These are phyloP conservation scores for Trametes cubensis DNA, from an alignment of 768 basidiomycete species.

Conservation along the genomic window DNA sequence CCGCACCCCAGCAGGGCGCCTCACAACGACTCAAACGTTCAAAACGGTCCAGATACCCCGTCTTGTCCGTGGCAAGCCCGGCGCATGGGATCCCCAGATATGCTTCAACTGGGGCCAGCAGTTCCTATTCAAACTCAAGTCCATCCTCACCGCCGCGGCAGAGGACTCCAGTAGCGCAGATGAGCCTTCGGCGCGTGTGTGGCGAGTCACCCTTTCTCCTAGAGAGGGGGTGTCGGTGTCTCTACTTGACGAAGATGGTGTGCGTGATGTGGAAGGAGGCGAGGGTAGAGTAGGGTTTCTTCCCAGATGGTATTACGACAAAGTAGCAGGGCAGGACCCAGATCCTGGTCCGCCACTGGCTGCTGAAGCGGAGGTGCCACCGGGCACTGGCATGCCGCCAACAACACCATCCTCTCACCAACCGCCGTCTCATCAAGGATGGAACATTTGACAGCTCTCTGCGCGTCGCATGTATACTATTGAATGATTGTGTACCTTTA, in stretches of 20 bases:
- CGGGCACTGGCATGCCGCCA: no score
- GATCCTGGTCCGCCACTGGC: neutral
- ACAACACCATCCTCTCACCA: neutral
- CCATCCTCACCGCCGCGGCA: constrained; percentile 11
- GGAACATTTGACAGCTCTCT: constrained; percentile 8
- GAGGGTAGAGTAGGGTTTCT: constrained; percentile 83
- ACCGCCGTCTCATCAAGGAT: constrained; percentile 4
- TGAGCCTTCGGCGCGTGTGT: constrained; percentile 44
- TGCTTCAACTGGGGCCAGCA: constrained; percentile 75
- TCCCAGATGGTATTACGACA: constrained; percentile 68
- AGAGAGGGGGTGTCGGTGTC: constrained; percentile 55
- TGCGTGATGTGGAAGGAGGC: constrained; percentile 60
- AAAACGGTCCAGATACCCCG: constrained; percentile 81
- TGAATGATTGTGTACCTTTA: neutral
- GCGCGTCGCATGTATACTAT: neutral
- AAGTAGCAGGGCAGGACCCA: constrained; percentile 10
- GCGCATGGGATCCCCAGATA: constrained; percentile 74
- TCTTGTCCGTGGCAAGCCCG: constrained; percentile 70
- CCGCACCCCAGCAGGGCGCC: constrained; percentile 72
- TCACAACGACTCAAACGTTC: constrained; percentile 70
- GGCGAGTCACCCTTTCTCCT: constrained; percentile 72
- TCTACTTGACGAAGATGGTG: constrained; percentile 49
- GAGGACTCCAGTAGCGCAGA: constrained; percentile 28
- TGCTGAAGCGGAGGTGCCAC: no score
- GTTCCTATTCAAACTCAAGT: constrained; percentile 58